These are phyloP conservation scores for maize (Zea mays) DNA, from an alignment of 176 grass and related monocot species.

Conservation along the genomic window Zm-B73-REFERENCE-NAM-5.0 NC_050097.1:36715501-36716000, in stretches of 20 bases:
- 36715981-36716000: conserved; percentile 82
- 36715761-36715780: conserved; percentile 77
- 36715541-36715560: conserved; percentile 99
- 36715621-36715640: conserved; percentile 53
- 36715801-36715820: conserved; percentile 54
- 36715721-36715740: conserved; percentile 92
- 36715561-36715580: conserved; percentile 96
- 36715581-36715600: conserved; percentile 91
- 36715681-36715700: conserved; percentile 39
- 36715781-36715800: conserved; percentile 96
- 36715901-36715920: conserved; percentile 91
- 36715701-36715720: conserved; percentile 78
- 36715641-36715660: conserved; percentile 15
- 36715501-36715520: conserved; percentile 90
- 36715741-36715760: conserved; percentile 97
- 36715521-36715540: conserved; percentile 99
- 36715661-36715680: conserved; percentile 7
- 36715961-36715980: conserved; percentile 96
- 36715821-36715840: background rate
- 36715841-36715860: conserved; percentile 4
- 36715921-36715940: conserved; percentile 71
- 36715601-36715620: conserved; percentile 93
- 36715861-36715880: conserved; percentile 18
- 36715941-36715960: conserved; percentile 92
- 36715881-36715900: conserved; percentile 60